These are phyloP conservation scores for Aspergillus sp. DNA, from an alignment of 2,329 filamentous ascomycete species.

Conservation along the genomic window DNA sequence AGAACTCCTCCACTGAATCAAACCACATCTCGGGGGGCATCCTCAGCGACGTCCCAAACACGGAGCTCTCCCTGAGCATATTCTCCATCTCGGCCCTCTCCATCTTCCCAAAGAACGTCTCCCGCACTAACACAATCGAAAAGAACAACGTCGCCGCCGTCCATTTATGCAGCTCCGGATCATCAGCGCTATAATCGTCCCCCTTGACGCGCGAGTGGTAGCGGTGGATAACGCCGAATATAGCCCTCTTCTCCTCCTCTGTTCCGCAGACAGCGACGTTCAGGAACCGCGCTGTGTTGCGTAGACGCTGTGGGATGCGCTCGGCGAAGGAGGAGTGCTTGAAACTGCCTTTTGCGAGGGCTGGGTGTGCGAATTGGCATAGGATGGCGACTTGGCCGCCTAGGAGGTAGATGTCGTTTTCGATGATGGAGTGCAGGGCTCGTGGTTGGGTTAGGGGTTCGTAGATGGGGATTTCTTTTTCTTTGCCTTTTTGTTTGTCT, in stretches of 20 bases:
- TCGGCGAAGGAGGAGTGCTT: conserved; percentile 27
- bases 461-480: conserved; percentile 1
- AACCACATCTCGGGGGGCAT: conserved; percentile 33
- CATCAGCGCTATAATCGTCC: conserved; percentile 26
- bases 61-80: conserved; percentile 13
- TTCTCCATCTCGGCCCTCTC: conserved; percentile 4
- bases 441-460: conserved; percentile 7
- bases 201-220: conserved; percentile 25
- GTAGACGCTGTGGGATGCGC: conserved; percentile 24
- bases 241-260: conserved; percentile 24
- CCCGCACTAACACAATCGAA: conserved; percentile 23
- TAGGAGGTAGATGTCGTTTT: conserved; percentile 14
- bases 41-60: conserved; percentile 18
- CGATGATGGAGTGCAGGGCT: neutral
- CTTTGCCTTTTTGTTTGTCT: neutral
- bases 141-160: conserved; percentile 30
- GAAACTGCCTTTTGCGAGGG: conserved; percentile 24
- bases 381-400: conserved; percentile 22
- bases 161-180: conserved; percentile 31
- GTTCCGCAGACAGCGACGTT: conserved; percentile 27
- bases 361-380: conserved; percentile 28
- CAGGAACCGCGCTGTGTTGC: conserved; percentile 26
- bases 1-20: conserved; percentile 23
- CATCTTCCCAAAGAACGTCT: conserved; percentile 25
- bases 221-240: conserved; percentile 26